These are phyloP conservation scores for Penicillium griseofulvum DNA, from an alignment of 2,329 filamentous ascomycete genomes.

Conservation along the genomic window DNA sequence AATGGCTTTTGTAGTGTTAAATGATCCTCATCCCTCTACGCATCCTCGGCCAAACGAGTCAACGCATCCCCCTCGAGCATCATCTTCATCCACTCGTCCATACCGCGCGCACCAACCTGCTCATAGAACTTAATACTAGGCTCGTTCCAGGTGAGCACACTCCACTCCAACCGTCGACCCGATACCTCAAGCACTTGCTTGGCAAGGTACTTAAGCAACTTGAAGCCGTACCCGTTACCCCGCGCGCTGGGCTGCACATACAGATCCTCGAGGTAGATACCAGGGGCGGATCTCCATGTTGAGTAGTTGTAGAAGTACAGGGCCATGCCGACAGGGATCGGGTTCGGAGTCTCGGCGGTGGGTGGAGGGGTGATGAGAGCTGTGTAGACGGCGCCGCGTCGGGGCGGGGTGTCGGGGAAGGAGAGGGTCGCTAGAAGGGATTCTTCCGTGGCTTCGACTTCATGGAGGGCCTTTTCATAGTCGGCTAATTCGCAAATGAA, in stretches of 20 bases:
- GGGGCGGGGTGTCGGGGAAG: constrained; percentile 59
- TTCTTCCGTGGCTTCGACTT: constrained; percentile 74
- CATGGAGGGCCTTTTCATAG: constrained; percentile 75
- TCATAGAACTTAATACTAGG: constrained; percentile 84
- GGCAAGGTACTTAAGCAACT: constrained; percentile 72
- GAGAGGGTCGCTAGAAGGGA: constrained; percentile 73
- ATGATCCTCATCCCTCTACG: background rate
- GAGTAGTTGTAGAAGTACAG: constrained; percentile 95
- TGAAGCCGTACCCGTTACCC: constrained; percentile 75
- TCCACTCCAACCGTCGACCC: constrained; percentile 82
- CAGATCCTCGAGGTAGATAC: constrained; percentile 93
- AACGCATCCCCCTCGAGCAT: constrained; percentile 49
- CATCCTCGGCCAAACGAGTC: constrained; percentile 39
- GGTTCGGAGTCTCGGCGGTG: constrained; percentile 37
- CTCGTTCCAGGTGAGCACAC: constrained; percentile 88
- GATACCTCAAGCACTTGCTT: constrained; percentile 70
- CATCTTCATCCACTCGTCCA: constrained; percentile 52
- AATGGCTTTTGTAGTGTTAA: background rate
- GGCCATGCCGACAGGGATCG: constrained; percentile 68
- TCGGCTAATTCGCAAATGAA: constrained; percentile 82
- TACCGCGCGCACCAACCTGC: constrained; percentile 43
- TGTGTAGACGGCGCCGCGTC: constrained; percentile 67
- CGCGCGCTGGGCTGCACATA: constrained; percentile 71
- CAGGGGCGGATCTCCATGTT: constrained; percentile 83
- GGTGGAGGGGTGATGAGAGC: constrained; percentile 61